phyloP scores from a whole-genome alignment of 768 basidiomycete species.

The Termitomyces sp. region DNA sequence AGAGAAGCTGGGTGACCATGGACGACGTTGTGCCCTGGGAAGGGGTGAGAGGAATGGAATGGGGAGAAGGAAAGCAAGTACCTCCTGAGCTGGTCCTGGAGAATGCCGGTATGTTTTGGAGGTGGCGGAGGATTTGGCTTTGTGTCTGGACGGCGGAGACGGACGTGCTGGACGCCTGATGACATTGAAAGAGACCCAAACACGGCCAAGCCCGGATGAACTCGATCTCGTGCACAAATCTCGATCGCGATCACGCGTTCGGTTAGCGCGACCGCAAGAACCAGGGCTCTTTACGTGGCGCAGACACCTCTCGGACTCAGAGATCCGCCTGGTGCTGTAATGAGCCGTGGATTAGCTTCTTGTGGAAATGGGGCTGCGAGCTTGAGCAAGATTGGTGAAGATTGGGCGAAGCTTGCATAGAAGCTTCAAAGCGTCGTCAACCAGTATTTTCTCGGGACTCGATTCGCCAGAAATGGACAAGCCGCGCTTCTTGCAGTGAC shows the following conservation, averaged over 20 bases:
- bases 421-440: conserved; percentile 14
- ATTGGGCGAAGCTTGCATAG: conserved; percentile 11
- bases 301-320: background rate
- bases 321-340: conserved; percentile 4
- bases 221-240: conserved; percentile 11
- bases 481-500: conserved; percentile 40
- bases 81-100: conserved; percentile 81
- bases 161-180: conserved; percentile 39
- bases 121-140: conserved; percentile 22
- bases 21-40: conserved; percentile 59
- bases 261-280: background rate
- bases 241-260: conserved; percentile 10
- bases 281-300: conserved; percentile 12
- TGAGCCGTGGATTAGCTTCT: conserved; percentile 9
- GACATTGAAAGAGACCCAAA: conserved; percentile 22
- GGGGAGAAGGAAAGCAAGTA: conserved; percentile 16
- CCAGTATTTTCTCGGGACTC: conserved; percentile 13
- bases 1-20: conserved; percentile 84
- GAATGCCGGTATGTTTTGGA: conserved; percentile 56
- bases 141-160: conserved; percentile 42
- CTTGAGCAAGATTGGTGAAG: conserved; percentile 12
- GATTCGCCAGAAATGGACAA: conserved; percentile 24
- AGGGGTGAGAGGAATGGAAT: conserved; percentile 8
- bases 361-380: conserved; percentile 7
- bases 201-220: conserved; percentile 7